Evolutionary conservation across 116 monocot species (phyloP).

Genomic region (Papilionanthe hybrid): DNA sequence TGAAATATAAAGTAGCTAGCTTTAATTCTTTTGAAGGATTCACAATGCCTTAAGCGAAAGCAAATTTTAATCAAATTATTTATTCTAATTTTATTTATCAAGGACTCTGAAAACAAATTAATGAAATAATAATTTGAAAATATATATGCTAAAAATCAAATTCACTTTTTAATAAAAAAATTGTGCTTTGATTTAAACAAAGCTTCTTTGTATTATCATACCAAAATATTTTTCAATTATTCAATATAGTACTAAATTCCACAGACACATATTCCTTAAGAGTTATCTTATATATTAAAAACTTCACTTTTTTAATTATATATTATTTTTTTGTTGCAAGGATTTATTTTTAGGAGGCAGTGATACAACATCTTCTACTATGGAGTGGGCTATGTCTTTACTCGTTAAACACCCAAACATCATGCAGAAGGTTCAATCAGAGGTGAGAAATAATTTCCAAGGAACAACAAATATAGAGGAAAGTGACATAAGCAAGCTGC

Average conservation of each 20-base stretch:
- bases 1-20: too few relatives aligned
- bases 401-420: neutral
- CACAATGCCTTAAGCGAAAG: too few relatives aligned
- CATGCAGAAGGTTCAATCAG: too few relatives aligned
- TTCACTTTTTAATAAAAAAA: too few relatives aligned
- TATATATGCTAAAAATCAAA: too few relatives aligned
- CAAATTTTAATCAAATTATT: too few relatives aligned
- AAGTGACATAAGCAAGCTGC: neutral
- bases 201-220: neutral
- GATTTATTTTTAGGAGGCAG: slow-evolving; percentile 1
- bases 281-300: neutral
- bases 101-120: too few relatives aligned
- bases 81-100: too few relatives aligned
- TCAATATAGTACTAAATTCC: neutral
- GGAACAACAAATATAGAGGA: neutral
- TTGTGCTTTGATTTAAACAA: neutral
- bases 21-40: too few relatives aligned
- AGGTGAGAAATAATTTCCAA: neutral
- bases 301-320: neutral
- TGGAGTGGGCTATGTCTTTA: slow-evolving; percentile 5
- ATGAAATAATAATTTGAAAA: too few relatives aligned
- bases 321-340: neutral
- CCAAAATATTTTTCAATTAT: neutral
- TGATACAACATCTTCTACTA: neutral
- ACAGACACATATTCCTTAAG: neutral